A percentile compares a stretch with the other conserved stretches of the same genome.
These are phyloP conservation scores for Erodium trifolium DNA, from an alignment of 441 rosid genomes.

Conservation along the genomic window DNA sequence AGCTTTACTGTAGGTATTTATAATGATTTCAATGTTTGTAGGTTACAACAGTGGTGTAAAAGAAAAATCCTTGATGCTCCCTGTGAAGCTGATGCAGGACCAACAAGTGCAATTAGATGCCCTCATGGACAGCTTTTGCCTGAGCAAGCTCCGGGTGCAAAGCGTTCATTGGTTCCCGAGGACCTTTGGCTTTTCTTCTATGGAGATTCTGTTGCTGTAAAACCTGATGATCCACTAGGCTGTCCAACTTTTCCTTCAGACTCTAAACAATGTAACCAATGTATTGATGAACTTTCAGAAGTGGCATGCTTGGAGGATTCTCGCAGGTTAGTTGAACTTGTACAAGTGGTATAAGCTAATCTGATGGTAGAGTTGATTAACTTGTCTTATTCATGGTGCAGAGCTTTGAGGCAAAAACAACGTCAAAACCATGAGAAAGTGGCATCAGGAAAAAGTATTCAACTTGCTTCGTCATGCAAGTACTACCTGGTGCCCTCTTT, in stretches of 20 bases:
- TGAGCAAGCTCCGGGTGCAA: conserved; percentile 89
- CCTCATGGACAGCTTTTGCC: conserved; percentile 78
- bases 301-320: conserved; percentile 86
- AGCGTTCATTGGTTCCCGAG: conserved; percentile 75
- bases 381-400: conserved; percentile 34
- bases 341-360: conserved; percentile 9
- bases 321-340: conserved; percentile 46
- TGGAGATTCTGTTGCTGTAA: conserved; percentile 63
- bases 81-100: conserved; percentile 88
- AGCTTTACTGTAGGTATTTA: conserved; percentile 2
- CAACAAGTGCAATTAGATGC: conserved; percentile 68
- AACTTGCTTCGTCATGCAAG: conserved; percentile 42
- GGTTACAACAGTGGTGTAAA: conserved; percentile 97
- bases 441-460: conserved; percentile 55
- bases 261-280: conserved; percentile 57
- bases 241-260: conserved; percentile 52
- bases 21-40: conserved; percentile 22
- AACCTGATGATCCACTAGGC: conserved; percentile 54
- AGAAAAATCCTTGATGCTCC: conserved; percentile 92
- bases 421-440: conserved; percentile 88
- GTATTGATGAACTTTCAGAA: conserved; percentile 78
- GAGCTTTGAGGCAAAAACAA: conserved; percentile 70
- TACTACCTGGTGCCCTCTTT: conserved; percentile 77
- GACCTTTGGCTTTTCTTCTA: conserved; percentile 78
- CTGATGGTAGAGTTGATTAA: conserved; percentile 26